These are phyloP conservation scores for Leccinum fuscescens DNA, from an alignment of 1,284 basidiomycete genomes.

Conservation along the genomic window DNA sequence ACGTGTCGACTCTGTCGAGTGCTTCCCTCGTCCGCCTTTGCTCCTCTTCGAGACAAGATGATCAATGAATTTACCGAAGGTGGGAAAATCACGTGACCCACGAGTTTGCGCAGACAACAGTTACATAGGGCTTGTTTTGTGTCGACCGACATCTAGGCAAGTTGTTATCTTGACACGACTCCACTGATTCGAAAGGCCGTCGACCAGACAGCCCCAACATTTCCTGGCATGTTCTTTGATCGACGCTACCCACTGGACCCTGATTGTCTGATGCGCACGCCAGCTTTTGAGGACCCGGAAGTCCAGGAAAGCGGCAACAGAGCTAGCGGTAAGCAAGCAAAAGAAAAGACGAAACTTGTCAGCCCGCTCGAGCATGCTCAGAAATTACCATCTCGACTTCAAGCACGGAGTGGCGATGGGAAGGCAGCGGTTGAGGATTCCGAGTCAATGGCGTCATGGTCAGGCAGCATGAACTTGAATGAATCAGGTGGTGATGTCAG, in stretches of 20 bases:
- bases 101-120: too few relatives aligned
- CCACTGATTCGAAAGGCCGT: too few relatives aligned
- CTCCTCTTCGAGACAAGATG: conserved; percentile 74
- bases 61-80: too few relatives aligned
- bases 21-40: conserved; percentile 62
- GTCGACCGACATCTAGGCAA: too few relatives aligned
- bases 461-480: neutral
- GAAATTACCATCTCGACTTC: conserved; percentile 28
- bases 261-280: too few relatives aligned
- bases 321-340: conserved; percentile 20
- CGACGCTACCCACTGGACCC: too few relatives aligned
- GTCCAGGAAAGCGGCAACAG: conserved; percentile 17
- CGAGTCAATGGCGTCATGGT: neutral
- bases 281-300: neutral
- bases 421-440: neutral
- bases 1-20: conserved; percentile 47
- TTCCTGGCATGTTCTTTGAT: too few relatives aligned
- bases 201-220: too few relatives aligned
- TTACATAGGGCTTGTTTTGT: too few relatives aligned
- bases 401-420: neutral
- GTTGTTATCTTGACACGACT: too few relatives aligned
- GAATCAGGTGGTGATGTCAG: conserved; percentile 33
- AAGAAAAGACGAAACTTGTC: conserved; percentile 26
- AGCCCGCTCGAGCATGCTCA: conserved; percentile 42
- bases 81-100: too few relatives aligned